phyloP scores from a whole-genome alignment of 306 rosid species.

The Cicer bijugum region DNA sequence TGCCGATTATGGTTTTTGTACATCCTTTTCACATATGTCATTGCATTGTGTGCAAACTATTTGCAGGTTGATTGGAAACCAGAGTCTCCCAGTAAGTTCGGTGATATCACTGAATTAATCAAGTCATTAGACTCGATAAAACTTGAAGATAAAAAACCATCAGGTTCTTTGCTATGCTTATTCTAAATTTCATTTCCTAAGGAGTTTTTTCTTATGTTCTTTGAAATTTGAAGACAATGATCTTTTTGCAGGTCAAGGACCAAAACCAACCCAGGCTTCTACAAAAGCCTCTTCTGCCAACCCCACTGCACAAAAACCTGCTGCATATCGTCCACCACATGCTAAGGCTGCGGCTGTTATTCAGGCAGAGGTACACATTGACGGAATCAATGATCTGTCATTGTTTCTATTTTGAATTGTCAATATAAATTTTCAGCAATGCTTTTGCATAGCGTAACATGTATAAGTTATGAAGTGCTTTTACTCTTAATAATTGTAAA shows the following conservation, averaged over 20 bases:
- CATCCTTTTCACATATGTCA: conserved; percentile 11
- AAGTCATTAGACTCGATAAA: conserved; percentile 63
- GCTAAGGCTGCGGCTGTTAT: conserved; percentile 77
- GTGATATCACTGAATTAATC: conserved; percentile 67
- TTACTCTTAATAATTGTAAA: conserved; percentile 3
- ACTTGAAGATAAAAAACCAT: conserved; percentile 66
- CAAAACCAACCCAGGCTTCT: conserved; percentile 58
- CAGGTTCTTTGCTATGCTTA: conserved; percentile 56
- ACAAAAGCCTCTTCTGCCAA: conserved; percentile 52
- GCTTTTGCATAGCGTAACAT: not conserved
- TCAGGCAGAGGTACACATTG: conserved; percentile 79
- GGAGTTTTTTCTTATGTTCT: conserved; percentile 15
- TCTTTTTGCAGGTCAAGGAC: conserved; percentile 62
- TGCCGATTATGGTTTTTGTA: conserved; percentile 6
- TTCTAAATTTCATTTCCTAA: conserved; percentile 23
- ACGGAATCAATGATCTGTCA: not conserved
- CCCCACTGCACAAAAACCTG: conserved; percentile 72
- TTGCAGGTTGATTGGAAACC: conserved; percentile 94
- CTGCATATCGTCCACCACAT: conserved; percentile 94
- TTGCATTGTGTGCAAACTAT: conserved; percentile 35
- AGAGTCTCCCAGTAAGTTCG: conserved; percentile 67
- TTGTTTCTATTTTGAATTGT: conserved; percentile 17
- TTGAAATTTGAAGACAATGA: conserved; percentile 43
- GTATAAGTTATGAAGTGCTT: conserved; percentile 30
- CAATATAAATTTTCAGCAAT: not conserved